phyloP scores from a whole-genome alignment of 2,329 filamentous ascomycete genomes.

The Orbilia javanica region DNA sequence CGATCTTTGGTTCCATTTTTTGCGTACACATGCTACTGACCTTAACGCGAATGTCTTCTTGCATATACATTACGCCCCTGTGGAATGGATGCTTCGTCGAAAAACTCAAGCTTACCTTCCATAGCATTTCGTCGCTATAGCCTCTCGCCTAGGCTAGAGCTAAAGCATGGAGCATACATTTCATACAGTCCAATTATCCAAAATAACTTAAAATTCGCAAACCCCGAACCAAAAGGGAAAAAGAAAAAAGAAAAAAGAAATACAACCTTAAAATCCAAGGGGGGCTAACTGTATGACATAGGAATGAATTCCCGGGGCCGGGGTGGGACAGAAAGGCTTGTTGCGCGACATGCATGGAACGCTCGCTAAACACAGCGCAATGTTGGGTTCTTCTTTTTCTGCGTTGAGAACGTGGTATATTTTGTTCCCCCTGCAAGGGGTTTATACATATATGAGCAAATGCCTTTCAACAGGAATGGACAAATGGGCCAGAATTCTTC shows the following conservation, averaged over 20 bases:
- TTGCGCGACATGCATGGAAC: slow-evolving; percentile 16
- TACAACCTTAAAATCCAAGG: background rate
- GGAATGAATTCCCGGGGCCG: slow-evolving; percentile 21
- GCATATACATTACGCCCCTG: background rate
- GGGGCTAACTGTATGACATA: background rate
- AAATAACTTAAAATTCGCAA: slow-evolving; percentile 3
- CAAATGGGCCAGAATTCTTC: slow-evolving; percentile 38
- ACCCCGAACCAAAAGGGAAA: no score
- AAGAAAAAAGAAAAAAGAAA: no score
- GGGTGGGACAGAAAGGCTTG: no score
- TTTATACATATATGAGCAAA: background rate
- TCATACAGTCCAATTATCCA: slow-evolving; percentile 1
- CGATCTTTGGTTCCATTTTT: background rate
- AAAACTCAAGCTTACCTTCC: background rate
- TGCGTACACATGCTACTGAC: background rate
- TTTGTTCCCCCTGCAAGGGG: slow-evolving; percentile 27
- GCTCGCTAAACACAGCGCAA: background rate
- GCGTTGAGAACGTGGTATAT: slow-evolving; percentile 58
- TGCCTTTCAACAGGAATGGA: slow-evolving; percentile 40
- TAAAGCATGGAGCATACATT: background rate
- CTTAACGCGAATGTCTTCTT: background rate
- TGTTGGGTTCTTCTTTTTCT: slow-evolving; percentile 17
- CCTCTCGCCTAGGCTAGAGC: background rate
- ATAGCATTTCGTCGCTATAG: no score
- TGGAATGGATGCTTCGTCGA: slow-evolving; percentile 48